These are phyloP conservation scores for Aspergillus fumigatus DNA, from an alignment of 2,329 filamentous ascomycete genomes.

Conservation along the genomic window DNA sequence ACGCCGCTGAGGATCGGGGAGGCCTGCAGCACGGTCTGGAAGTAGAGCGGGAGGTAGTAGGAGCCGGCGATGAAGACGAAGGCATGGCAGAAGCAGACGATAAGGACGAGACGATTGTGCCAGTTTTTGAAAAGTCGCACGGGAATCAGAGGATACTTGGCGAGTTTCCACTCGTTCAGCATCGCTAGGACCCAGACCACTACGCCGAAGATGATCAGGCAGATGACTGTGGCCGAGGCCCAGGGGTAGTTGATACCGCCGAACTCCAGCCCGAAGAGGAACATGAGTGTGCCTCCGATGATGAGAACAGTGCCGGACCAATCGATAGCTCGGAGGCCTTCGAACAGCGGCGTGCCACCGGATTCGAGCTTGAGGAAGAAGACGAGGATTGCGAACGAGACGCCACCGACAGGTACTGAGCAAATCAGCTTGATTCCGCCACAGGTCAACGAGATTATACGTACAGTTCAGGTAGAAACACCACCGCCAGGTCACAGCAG, in stretches of 20 bases:
- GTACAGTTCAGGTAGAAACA: slow-evolving; percentile 57
- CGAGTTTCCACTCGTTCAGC: slow-evolving; percentile 67
- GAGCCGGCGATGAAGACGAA: slow-evolving; percentile 71
- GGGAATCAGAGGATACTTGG: slow-evolving; percentile 75
- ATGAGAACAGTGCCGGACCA: slow-evolving; percentile 62
- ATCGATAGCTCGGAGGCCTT: slow-evolving; percentile 58
- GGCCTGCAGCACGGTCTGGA: slow-evolving; percentile 68
- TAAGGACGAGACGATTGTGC: slow-evolving; percentile 63
- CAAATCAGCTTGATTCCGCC: slow-evolving; percentile 6
- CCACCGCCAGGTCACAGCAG: slow-evolving; percentile 58
- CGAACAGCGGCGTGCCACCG: slow-evolving; percentile 54
- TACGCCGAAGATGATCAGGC: slow-evolving; percentile 69
- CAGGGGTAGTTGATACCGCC: slow-evolving; percentile 74
- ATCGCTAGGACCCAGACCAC: slow-evolving; percentile 62
- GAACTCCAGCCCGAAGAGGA: slow-evolving; percentile 80
- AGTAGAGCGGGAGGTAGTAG: slow-evolving; percentile 83
- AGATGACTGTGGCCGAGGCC: slow-evolving; percentile 69
- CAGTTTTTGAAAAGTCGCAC: slow-evolving; percentile 62
- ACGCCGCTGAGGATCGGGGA: slow-evolving; percentile 68
- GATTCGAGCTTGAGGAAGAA: slow-evolving; percentile 60
- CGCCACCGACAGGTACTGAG: slow-evolving; percentile 54
- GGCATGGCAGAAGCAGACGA: slow-evolving; percentile 67
- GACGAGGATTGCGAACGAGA: slow-evolving; percentile 55
- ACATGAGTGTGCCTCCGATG: slow-evolving; percentile 75
- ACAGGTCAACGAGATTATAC: not conserved